Evolutionary conservation across 345 rosid genomes (phyloP).

Genomic region (Noccaea caerulescens): DNA sequence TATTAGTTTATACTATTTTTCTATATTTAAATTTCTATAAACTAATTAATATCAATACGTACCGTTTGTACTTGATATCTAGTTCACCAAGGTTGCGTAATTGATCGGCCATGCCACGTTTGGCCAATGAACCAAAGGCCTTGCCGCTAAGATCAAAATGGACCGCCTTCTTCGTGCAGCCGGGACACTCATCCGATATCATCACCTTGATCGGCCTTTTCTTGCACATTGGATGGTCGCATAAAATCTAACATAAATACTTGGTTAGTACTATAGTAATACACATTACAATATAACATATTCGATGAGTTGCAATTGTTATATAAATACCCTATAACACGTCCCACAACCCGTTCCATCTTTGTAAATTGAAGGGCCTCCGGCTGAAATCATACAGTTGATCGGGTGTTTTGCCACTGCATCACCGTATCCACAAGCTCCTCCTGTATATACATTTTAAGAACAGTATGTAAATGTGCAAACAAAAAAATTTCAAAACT

Average conservation of each 20-base stretch:
- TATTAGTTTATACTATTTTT: no score
- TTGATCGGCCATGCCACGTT: slow-evolving; percentile 52
- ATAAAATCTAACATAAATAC: slow-evolving; percentile 26
- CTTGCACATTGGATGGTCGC: slow-evolving; percentile 64
- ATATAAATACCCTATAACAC: slow-evolving; percentile 63
- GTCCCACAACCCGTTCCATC: slow-evolving; percentile 76
- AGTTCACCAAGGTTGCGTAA: slow-evolving; percentile 68
- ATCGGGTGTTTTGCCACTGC: slow-evolving; percentile 55
- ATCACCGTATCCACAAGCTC: slow-evolving; percentile 66
- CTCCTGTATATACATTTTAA: slow-evolving; percentile 48
- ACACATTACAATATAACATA: background rate
- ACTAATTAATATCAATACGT: slow-evolving; percentile 1
- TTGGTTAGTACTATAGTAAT: background rate
- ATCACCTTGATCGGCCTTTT: slow-evolving; percentile 60
- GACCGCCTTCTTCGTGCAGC: slow-evolving; percentile 52
- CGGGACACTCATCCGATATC: slow-evolving; percentile 73
- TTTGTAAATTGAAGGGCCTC: slow-evolving; percentile 60
- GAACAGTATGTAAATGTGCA: background rate
- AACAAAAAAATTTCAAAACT: background rate
- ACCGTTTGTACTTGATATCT: slow-evolving; percentile 62
- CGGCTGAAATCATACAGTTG: slow-evolving; percentile 61
- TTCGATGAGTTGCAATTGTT: background rate
- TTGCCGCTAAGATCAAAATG: slow-evolving; percentile 84
- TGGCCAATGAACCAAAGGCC: slow-evolving; percentile 81
- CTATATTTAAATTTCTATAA: no score